Base-by-base conservation (phyloP, 805 yeast genomes). In the Teunomyces kruisii region DNA sequence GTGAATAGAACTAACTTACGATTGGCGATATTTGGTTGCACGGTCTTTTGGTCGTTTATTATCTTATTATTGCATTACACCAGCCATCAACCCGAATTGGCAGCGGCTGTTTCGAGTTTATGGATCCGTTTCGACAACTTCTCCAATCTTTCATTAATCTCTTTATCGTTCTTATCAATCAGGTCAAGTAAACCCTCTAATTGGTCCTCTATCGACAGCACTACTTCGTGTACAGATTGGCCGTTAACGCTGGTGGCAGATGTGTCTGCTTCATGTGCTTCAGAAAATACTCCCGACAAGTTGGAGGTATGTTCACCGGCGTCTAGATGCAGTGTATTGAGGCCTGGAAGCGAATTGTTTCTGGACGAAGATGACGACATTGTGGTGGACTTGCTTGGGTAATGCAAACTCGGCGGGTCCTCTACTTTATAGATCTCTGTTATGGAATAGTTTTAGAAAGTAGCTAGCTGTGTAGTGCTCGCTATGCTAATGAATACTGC, bases 311-410 rank as follows among this genome's bases (percentile, higher is more conserved):
- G 44, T 40, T 61, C 62, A 7, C 68, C 68, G 24, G 58, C 62
- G 4, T 59, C 57, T 26, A 67, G 49, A 26, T 62, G 64, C 2
- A 70, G 66, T 5, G 75, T 70, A 10, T 64, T 58, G 30, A 70
- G 64, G 1, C 65, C 73, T 12, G 56, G 50, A n/a, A 58, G 48
- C 12, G 46, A 41, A 3, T 29, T 14, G 9, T 26, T 26, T 26
- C 28, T 26, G 3, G 28, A 26, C 3, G 28, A 26, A 3, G 28
- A 26, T 8, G 28, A 26, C 9, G n/a, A 26, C 41, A 26, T 28
- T 19, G 30, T 8, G 22, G 22, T 19, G 22, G 6, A 6, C 6
- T 19, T 6, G 6, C 6, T 19, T 19, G 3, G 22, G 22, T 19
- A n/a, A n/a, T n/a, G n/a, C n/a, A n/a, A n/a, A n/a, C n/a, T n/a